Base-by-base conservation (phyloP, 2,329 filamentous ascomycete genomes). In the Chaetomiaceae sp. region DNA sequence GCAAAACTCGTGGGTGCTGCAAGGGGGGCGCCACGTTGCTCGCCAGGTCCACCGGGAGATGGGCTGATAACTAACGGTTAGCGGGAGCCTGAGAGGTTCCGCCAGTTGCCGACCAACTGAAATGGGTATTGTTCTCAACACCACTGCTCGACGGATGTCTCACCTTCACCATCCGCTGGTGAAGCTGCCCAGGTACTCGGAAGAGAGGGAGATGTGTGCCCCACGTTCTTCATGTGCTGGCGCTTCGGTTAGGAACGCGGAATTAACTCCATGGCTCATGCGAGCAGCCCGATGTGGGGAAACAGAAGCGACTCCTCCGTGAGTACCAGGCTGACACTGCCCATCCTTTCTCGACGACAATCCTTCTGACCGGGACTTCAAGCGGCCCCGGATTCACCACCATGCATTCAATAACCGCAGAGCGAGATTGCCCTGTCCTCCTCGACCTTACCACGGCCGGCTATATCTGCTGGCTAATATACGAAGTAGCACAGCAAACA, bases 401-500 rank as follows among this genome's bases (percentile, higher is more conserved):
- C 22, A 17, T 40, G 38, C 20, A 20, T n/a, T 20, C 2, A 25
- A 27, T 40, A 2, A 60, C 51, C 56, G 57, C 61, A 65, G 63
- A 59, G 68, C 66, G 68, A 71, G 62, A 70, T 71, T 70, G 65
- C 63, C 61, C 61, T 61, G 59, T 63, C 52, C 55, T 51, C 58
- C 53, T 68, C 62, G 39, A 55, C 55, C 63, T 64, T 66, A 68
- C 61, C 57, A 57, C 60, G 60, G 53, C 60, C 61, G 61, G 59
- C 59, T 71, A 70, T 71, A 72, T 69, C 62, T 66, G 65, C 56
- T 63, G 59, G 59, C 58, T 66, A 65, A 65, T 72, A 72, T 71
- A 70, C n/a, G n/a, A n/a, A n/a, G n/a, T n/a, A n/a, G n/a, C n/a
- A n/a, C n/a, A n/a, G n/a, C n/a, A n/a, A n/a, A n/a, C n/a, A n/a